Evolutionary conservation across 1,139 yeast genomes (phyloP), one percentile per base, ranked within the genome.

Genomic region (Spathaspora sp.): DNA sequence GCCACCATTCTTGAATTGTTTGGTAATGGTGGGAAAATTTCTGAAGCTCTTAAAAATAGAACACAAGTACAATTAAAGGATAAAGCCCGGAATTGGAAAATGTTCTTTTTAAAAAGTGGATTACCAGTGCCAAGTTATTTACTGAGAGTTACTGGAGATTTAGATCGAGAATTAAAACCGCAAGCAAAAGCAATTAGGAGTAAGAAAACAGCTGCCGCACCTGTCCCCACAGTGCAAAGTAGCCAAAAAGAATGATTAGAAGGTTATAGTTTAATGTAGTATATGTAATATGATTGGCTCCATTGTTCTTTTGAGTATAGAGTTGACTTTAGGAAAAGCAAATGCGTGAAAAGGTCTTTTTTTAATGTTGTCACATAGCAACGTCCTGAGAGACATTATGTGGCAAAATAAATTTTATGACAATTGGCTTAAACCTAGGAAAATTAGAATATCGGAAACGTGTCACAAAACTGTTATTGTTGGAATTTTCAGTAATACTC

Each of bases 21-120:
- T 62, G 99, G 99, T 0, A 86, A 95, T 7, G 98, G 97, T 7
- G 99, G 99, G 4, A 79, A 85, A 41, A 77, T 87, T 23, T 83
- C 86, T 24, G 97, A 93, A 63, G 82, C 84, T 1, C 74, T 93
- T 55, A 91, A 89, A 63, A 88, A 89, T 59, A 75, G 98, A 59
- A 84, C 86, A 10, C 96, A 90, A 60, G 90, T 91, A 10, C 98
- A 91, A 63, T 74, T 93, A 48, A 93, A 93, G 62, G 99, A 93
- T 62, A 93, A 93, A 61, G 98, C 98, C 0, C 78, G 98, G 54
- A 93, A 93, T 60, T 86, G 97, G 89, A 93, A 91, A 63, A 80
- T 89, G 77, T 85, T 86, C 53, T 89, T 86, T 61, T 68, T 90
- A 49, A 87, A 89, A 59, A 77, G 81, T 48, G 84, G 83, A 3